phyloP scores from a whole-genome alignment of 108 stramenopile genomes.

The Pseudonitzschia pungens region DNA sequence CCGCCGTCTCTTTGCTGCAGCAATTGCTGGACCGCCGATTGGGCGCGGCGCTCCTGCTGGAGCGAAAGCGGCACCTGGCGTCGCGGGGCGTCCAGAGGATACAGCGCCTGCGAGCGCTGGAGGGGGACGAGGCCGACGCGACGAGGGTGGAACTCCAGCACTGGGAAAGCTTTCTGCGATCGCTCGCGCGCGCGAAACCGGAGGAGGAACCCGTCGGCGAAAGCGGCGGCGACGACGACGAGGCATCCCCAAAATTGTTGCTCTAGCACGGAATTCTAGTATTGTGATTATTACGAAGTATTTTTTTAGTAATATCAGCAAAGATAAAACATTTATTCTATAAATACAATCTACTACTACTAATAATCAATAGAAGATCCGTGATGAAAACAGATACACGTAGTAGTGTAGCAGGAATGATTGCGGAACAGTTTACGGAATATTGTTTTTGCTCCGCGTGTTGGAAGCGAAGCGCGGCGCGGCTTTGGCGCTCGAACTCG shows the following conservation, averaged over 20 bases:
- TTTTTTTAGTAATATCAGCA: no score
- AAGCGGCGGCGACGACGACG: neutral
- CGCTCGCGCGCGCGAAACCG: constrained; percentile 49
- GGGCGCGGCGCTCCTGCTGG: constrained; percentile 38
- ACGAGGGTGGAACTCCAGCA: constrained; percentile 60
- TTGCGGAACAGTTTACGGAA: no score
- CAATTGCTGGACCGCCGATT: constrained; percentile 42
- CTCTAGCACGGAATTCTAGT: neutral
- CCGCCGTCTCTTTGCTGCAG: constrained; percentile 53
- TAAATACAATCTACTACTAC: no score
- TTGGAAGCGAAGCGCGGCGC: no score
- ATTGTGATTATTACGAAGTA: no score
- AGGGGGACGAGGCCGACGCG: constrained; percentile 64
- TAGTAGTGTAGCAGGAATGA: no score
- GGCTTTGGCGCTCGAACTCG: neutral
- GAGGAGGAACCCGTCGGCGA: constrained; percentile 15
- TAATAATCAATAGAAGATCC: no score
- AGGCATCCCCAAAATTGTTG: neutral
- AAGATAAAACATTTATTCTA: no score
- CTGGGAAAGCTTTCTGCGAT: constrained; percentile 66
- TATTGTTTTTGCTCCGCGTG: no score
- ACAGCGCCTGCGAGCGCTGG: constrained; percentile 46
- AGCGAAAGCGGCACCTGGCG: constrained; percentile 50
- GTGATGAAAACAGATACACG: no score
- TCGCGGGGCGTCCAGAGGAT: constrained; percentile 64